Base-by-base conservation (phyloP, 306 rosid species). In the Abrus pulchellus region DNA sequence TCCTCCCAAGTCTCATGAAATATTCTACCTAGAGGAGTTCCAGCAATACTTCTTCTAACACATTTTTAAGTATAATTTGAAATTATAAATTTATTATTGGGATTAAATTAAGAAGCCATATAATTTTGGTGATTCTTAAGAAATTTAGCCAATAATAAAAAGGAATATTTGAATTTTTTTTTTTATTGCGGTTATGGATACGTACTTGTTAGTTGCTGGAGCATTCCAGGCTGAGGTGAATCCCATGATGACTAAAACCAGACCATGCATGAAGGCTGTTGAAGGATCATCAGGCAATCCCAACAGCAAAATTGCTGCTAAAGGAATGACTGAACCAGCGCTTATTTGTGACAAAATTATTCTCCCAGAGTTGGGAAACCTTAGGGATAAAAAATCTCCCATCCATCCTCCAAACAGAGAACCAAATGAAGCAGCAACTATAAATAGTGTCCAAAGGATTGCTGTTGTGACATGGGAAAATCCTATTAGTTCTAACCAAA, bases 401-500 rank as follows among this genome's bases (percentile, higher is more conserved):
- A 92, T 88, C 65, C 66, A 76, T 13, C 98, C 97, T 74, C 98
- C 97, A 68, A 94, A 90, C 52, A 94, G 81, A 47, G 88, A 85
- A n/a, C 98, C 98, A 3, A 92, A 57, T n/a, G 97, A 92, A 80
- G 66, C 70, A 27, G 91, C 92, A 61, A 90, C 48, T 32, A 86
- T 56, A 40, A 91, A 91, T 6, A 88, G 3, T 6, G 91, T 86
- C 97, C 94, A 91, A 14, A 94, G 89, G 28, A 85, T 72, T 27
- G 93, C 94, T 1, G 97, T 88, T 69, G 83, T 82, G n/a, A 84
- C 81, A 12, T 92, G 97, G 7, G 97, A 94, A 75, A 92, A 94
- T n/a, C 97, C 97, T 6, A 87, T 86, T 8, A 94, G 94, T 50
- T 94, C 98, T 32, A 94, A 83, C 98, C 98, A 92, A 86, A 92